Evolutionary conservation across 2,329 filamentous ascomycete genomes (phyloP).

Genomic region (Neodidymelliopsis sp.): DNA sequence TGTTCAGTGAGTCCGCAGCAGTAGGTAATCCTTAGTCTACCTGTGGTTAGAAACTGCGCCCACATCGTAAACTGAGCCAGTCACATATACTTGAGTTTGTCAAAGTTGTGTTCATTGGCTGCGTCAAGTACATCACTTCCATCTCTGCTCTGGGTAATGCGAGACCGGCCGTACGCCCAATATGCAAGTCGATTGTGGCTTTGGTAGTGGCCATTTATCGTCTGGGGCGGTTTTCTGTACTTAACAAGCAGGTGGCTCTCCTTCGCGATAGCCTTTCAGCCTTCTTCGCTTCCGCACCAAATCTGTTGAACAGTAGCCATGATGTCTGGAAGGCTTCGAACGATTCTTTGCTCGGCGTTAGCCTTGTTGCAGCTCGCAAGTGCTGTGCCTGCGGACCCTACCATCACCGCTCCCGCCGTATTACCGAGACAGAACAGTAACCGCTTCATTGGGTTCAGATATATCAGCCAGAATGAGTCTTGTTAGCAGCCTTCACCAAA

Average conservation of each 20-base stretch:
- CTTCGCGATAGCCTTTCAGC: not conserved
- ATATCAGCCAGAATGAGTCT: constrained; percentile 24
- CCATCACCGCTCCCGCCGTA: constrained; percentile 38
- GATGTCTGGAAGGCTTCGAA: constrained; percentile 27
- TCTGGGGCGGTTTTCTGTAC: constrained; percentile 7
- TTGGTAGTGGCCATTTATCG: constrained; percentile 5
- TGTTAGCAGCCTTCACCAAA: constrained; percentile 22
- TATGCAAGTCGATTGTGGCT: constrained; percentile 17
- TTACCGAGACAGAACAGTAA: constrained; percentile 38
- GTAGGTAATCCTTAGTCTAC: constrained; percentile 5
- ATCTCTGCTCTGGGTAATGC: constrained; percentile 10
- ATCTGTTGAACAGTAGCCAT: not conserved
- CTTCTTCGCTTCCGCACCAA: not conserved
- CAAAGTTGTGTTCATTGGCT: constrained; percentile 7
- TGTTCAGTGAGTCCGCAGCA: not conserved
- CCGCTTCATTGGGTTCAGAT: constrained; percentile 39
- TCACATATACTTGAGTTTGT: constrained; percentile 6
- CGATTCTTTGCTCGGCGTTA: constrained; percentile 21
- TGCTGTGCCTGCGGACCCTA: constrained; percentile 36
- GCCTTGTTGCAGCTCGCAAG: constrained; percentile 21
- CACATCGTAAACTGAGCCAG: constrained; percentile 1
- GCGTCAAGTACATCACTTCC: constrained; percentile 16
- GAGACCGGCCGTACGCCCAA: constrained; percentile 11
- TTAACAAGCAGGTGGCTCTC: constrained; percentile 1
- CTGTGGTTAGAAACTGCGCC: constrained; percentile 5